Conservation (phyloP, 2,329 filamentous ascomycete genomes). For the Colletotrichum sp. region DNA sequence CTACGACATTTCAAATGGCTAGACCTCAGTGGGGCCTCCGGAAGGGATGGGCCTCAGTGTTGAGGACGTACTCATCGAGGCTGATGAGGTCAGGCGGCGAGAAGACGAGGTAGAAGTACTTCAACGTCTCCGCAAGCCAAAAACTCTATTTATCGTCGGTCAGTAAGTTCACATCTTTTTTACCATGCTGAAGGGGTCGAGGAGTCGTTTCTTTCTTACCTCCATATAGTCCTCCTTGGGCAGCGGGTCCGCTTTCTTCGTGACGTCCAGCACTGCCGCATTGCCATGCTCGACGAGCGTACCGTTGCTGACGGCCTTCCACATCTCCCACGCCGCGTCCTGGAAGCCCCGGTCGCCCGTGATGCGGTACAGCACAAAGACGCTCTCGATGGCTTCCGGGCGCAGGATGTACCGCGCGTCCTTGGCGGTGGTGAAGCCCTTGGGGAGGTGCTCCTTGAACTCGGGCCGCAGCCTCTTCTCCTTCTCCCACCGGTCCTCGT, state of each 20-base stretch:
- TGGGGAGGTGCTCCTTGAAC: slow-evolving; percentile 33
- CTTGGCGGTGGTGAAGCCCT: slow-evolving; percentile 67
- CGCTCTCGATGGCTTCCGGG: slow-evolving; percentile 56
- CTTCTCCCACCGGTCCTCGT: slow-evolving; percentile 26
- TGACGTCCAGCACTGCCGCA: slow-evolving; percentile 55
- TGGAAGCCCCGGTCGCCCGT: slow-evolving; percentile 52
- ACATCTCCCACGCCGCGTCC: slow-evolving; percentile 60
- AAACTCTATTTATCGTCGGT: slow-evolving; percentile 56
- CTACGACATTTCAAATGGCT: not conserved
- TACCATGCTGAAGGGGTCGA: not conserved
- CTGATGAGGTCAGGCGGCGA: slow-evolving; percentile 66
- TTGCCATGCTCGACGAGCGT: slow-evolving; percentile 54
- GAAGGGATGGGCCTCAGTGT: slow-evolving; percentile 58
- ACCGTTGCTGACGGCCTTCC: slow-evolving; percentile 48
- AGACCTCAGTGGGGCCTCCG: slow-evolving; percentile 10
- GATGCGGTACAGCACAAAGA: slow-evolving; percentile 59
- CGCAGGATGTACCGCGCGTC: slow-evolving; percentile 58
- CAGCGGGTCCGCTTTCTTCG: slow-evolving; percentile 48
- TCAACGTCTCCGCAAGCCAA: slow-evolving; percentile 76
- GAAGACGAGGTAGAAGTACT: slow-evolving; percentile 78
- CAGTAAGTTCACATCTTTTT: not conserved
- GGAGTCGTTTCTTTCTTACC: slow-evolving; percentile 20
- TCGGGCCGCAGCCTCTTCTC: slow-evolving; percentile 32
- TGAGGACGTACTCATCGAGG: slow-evolving; percentile 71
- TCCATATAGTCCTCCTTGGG: slow-evolving; percentile 45